Base-by-base conservation (phyloP, 192 early-diverging fungal species). In the Phlyctochytrium arcticum region DNA sequence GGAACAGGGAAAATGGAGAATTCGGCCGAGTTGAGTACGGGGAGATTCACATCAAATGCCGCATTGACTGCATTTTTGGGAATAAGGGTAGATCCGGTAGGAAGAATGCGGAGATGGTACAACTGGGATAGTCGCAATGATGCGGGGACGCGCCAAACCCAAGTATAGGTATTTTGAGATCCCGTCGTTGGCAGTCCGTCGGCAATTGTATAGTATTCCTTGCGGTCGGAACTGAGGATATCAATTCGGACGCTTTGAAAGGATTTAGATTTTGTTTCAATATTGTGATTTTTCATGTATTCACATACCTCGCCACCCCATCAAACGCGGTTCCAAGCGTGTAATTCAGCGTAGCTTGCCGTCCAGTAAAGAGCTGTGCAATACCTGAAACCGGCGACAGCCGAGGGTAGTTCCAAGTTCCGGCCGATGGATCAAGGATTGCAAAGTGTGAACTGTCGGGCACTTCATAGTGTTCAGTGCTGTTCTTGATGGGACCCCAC, bases 321-420 rank as follows among this genome's bases (percentile, higher is more conserved):
- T 32, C 26, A 26, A 64, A 64, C 31, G 62, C 62, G 5, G 50
- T 27, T 24, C 62, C 62, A 15, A 64, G 24, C 5, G 62, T 54
- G 29, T 51, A 64, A 19, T 53, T 33, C 5, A 64, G 34, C 26
- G 34, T 39, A 32, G 32, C 31, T 54, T 54, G 48, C 12, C 62
- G 62, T 27, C 62, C 62, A 12, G 62, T 36, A 30, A 54, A 15
- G 24, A 21, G 29, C 29, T 53, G 50, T 17, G 50, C 29, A 19
- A 15, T 17, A 27, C 50, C 50, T 17, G 17, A 27, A 17, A 30
- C 17, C n/a, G n/a, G n/a, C 3, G 50, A 53, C 4, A 53, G 17
- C 2, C 50, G 3, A 53, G 50, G 50, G 9, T 21, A n/a, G 39
- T 44, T 44, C 39, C 39, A 44, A 4, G 24, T 49, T 54, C 62